These are phyloP conservation scores for Caryopteris hybrid DNA, from an alignment of 305 asterid species.

Conservation along the genomic window DNA sequence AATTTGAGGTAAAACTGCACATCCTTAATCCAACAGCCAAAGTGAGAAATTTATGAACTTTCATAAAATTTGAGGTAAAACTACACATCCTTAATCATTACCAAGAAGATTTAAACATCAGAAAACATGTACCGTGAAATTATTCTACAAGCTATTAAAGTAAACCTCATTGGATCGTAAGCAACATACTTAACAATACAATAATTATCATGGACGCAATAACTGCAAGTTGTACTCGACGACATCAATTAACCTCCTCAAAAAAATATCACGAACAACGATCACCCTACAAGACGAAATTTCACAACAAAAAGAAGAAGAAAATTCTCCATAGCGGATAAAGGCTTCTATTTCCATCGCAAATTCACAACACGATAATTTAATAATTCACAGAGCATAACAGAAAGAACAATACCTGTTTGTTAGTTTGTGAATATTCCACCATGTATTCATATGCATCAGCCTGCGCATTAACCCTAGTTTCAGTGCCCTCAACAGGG, in stretches of 20 bases:
- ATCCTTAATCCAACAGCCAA: not conserved
- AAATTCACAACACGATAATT: not conserved
- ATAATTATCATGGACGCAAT: not conserved
- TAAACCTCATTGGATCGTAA: not conserved
- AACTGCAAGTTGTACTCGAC: not conserved
- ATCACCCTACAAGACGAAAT: not conserved
- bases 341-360: not conserved
- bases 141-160: no score
- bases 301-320: not conserved
- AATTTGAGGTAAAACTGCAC: not conserved
- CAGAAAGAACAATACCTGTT: slow-evolving; percentile 42
- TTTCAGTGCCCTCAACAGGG: slow-evolving; percentile 98
- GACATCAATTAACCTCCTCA: not conserved
- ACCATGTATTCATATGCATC: slow-evolving; percentile 99
- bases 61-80: not conserved
- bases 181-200: not conserved
- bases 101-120: not conserved
- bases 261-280: not conserved
- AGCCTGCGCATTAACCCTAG: slow-evolving; percentile 99
- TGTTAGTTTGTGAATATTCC: slow-evolving; percentile 80
- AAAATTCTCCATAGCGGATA: not conserved
- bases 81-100: not conserved
- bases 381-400: not conserved
- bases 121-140: not conserved
- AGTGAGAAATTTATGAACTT: not conserved